Evolutionary conservation across 1,284 basidiomycete species (phyloP).

Genomic region (Grifola frondosa): DNA sequence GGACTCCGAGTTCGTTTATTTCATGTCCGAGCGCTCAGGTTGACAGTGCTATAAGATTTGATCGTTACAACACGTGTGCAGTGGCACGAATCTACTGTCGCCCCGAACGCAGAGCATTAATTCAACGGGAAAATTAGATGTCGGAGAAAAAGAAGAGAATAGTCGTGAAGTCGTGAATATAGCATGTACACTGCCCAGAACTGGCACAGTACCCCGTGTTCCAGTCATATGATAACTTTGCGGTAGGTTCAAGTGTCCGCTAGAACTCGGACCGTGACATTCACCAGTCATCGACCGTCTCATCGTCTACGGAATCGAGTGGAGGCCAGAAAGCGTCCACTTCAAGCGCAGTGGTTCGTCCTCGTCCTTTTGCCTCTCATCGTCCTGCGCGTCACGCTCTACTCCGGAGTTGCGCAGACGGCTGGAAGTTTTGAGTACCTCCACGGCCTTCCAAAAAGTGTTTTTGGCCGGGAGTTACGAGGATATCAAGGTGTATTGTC

Average conservation of each 20-base stretch:
- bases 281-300: slow-evolving; percentile 27
- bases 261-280: background rate
- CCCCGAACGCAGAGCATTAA: no score
- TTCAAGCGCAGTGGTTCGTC: slow-evolving; percentile 17
- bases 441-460: slow-evolving; percentile 47
- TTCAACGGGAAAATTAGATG: no score
- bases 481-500: slow-evolving; percentile 22
- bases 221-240: background rate
- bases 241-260: background rate
- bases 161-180: no score
- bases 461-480: slow-evolving; percentile 56
- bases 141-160: no score
- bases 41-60: no score
- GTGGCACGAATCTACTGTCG: no score
- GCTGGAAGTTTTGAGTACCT: slow-evolving; percentile 19
- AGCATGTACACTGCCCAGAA: no score
- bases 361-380: slow-evolving; percentile 8
- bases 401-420: slow-evolving; percentile 10
- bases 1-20: no score
- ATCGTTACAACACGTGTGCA: no score
- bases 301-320: slow-evolving; percentile 30
- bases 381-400: slow-evolving; percentile 8
- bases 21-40: no score
- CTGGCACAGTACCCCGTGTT: background rate
- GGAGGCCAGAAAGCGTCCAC: slow-evolving; percentile 37